Conservation (phyloP, 2,329 filamentous ascomycete genomes). For the Colletotrichum filicis region DNA sequence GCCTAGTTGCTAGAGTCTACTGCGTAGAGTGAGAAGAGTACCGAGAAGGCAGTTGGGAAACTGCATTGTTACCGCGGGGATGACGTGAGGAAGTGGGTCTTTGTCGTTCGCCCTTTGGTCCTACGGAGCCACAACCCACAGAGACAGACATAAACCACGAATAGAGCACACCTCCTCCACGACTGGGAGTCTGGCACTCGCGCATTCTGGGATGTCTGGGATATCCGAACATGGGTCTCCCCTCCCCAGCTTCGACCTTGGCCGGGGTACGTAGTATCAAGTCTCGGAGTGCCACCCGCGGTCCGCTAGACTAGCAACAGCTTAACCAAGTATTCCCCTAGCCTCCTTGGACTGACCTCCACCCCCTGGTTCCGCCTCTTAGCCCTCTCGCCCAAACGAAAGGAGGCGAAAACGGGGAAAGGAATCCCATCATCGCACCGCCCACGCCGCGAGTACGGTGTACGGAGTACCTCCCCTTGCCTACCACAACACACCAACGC, state of each 20-base stretch:
- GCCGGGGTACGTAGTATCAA: conserved; percentile 1
- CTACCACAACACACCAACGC: not conserved
- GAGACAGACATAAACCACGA: no score
- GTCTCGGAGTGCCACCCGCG: conserved; percentile 34
- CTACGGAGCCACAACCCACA: not conserved
- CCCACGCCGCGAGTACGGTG: no score
- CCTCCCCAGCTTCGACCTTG: not conserved
- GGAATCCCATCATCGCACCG: conserved; percentile 4
- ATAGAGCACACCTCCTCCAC: no score
- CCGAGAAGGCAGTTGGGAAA: not conserved
- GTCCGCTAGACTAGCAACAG: conserved; percentile 14
- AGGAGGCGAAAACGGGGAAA: conserved; percentile 5
- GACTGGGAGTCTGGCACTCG: not conserved
- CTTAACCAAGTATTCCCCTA: not conserved
- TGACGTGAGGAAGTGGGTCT: conserved; percentile 30
- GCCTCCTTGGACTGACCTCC: not conserved
- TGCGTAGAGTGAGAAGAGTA: no score
- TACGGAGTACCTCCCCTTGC: not conserved
- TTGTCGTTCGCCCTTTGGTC: conserved; percentile 11
- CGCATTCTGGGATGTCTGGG: not conserved
- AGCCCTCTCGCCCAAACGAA: not conserved
- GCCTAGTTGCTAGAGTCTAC: no score
- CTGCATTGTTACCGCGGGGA: conserved; percentile 22
- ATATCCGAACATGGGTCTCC: conserved; percentile 1
- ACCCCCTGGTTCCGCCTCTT: not conserved